phyloP scores from a whole-genome alignment of 495 filamentous ascomycete species.

The Staphylotrichum longicolle region DNA sequence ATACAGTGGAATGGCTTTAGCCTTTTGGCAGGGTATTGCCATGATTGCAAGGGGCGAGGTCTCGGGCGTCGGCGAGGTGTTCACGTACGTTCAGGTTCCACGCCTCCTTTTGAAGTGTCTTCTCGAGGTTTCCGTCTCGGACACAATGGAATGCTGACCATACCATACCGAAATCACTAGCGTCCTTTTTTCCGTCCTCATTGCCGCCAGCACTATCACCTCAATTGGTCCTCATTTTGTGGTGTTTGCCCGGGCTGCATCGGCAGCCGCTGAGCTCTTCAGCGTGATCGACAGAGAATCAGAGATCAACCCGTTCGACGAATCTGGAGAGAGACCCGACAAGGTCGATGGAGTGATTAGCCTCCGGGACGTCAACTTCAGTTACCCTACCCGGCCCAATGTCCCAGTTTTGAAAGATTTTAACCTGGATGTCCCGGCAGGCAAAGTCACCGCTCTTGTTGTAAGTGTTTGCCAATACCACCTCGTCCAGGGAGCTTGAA shows the following conservation, averaged over 20 bases:
- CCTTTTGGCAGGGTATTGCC: constrained; percentile 88
- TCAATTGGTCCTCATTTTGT: constrained; percentile 79
- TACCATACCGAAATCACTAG: background rate
- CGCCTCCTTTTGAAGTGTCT: background rate
- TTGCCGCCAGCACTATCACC: constrained; percentile 79
- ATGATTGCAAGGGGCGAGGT: constrained; percentile 67
- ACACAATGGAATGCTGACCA: background rate
- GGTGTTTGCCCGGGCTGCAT: constrained; percentile 68
- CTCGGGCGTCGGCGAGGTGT: constrained; percentile 44
- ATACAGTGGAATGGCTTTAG: constrained; percentile 80
- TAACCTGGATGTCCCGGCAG: constrained; percentile 69
- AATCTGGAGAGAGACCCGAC: constrained; percentile 65
- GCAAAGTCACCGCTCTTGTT: constrained; percentile 81
- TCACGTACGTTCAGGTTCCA: constrained; percentile 47
- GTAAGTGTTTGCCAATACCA: constrained; percentile 46
- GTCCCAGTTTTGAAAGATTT: constrained; percentile 78
- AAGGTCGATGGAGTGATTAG: constrained; percentile 72
- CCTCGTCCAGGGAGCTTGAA: constrained; percentile 21
- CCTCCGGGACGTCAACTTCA: constrained; percentile 74
- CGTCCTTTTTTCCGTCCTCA: constrained; percentile 80
- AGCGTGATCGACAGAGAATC: constrained; percentile 81
- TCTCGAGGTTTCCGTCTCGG: no score
- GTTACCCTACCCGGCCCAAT: constrained; percentile 85
- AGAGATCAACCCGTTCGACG: constrained; percentile 70
- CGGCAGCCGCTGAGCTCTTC: constrained; percentile 83